A percentile compares a stretch with the other conserved stretches of the same genome.
Evolutionary conservation across 1,139 yeast species (phyloP).

Genomic region (Protomyces gravidus): DNA sequence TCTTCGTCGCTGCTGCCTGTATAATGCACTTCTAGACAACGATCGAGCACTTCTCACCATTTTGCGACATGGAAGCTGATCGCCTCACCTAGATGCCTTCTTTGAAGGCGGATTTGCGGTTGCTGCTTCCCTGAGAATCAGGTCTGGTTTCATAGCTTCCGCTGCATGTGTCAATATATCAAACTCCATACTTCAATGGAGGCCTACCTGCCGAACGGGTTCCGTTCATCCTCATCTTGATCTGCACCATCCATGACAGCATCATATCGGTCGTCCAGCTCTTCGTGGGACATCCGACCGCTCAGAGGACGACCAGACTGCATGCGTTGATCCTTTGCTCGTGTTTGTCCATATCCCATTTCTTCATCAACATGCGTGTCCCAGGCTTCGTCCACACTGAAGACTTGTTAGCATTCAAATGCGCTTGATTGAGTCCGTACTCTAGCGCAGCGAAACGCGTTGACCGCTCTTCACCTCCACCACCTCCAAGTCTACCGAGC

Average conservation of each 20-base stretch:
- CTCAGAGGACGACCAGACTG: neutral
- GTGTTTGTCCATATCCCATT: slow-evolving; percentile 17
- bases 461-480: slow-evolving; percentile 14
- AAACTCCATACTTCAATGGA: neutral
- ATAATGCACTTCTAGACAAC: too few species aligned
- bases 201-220: slow-evolving; percentile 14
- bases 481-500: slow-evolving; percentile 5
- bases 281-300: slow-evolving; percentile 12
- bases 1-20: too few species aligned
- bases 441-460: slow-evolving; percentile 26
- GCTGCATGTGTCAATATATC: neutral
- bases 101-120: slow-evolving; percentile 20
- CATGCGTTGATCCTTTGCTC: neutral
- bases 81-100: slow-evolving; percentile 23
- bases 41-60: too few species aligned
- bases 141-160: neutral
- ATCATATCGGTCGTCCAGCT: slow-evolving; percentile 21
- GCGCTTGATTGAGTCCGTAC: neutral
- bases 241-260: slow-evolving; percentile 26
- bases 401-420: neutral
- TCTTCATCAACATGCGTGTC: slow-evolving; percentile 25
- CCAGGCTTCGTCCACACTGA: slow-evolving; percentile 27
- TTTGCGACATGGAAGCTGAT: too few species aligned
- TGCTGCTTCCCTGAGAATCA: slow-evolving; percentile 2
- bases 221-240: neutral